phyloP scores from a whole-genome alignment of 352 stramenopile genomes.

The Pythium vanterpoolii region DNA sequence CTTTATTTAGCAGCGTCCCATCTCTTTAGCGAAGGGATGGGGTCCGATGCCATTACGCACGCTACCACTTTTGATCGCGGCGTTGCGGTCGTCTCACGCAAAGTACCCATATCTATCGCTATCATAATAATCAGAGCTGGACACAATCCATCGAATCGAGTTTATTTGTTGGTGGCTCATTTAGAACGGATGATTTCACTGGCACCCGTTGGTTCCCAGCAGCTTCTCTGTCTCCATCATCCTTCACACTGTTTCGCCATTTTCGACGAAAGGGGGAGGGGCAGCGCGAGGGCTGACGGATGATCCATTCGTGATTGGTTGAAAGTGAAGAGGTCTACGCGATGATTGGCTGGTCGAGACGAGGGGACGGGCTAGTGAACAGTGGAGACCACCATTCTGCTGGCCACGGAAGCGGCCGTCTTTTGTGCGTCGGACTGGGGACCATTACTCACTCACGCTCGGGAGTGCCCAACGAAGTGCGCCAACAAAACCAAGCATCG shows the following conservation, averaged over 20 bases:
- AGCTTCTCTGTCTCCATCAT: background rate
- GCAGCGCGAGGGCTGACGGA: background rate
- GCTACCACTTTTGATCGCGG: background rate
- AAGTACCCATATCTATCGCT: too few species aligned
- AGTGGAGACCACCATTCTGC: constrained; percentile 11
- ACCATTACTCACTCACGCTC: constrained; percentile 26
- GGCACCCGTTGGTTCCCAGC: background rate
- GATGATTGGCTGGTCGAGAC: background rate
- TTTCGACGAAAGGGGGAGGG: constrained; percentile 5
- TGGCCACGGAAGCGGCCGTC: constrained; percentile 14
- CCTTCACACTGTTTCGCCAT: background rate
- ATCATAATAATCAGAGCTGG: too few species aligned
- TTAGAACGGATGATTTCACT: too few species aligned
- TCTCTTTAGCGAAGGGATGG: constrained; percentile 14
- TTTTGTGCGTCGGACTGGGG: constrained; percentile 23
- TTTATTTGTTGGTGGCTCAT: constrained; percentile 1
- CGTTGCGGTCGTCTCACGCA: constrained; percentile 8
- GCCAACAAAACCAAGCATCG: constrained; percentile 13
- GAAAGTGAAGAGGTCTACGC: background rate
- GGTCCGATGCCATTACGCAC: constrained; percentile 12
- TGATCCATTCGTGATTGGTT: background rate
- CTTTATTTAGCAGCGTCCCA: constrained; percentile 20
- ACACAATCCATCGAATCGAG: background rate
- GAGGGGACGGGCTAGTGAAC: background rate
- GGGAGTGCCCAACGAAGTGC: constrained; percentile 13